Conservation (phyloP, 179 eudicot species). For the Kewa caespitosa region DNA sequence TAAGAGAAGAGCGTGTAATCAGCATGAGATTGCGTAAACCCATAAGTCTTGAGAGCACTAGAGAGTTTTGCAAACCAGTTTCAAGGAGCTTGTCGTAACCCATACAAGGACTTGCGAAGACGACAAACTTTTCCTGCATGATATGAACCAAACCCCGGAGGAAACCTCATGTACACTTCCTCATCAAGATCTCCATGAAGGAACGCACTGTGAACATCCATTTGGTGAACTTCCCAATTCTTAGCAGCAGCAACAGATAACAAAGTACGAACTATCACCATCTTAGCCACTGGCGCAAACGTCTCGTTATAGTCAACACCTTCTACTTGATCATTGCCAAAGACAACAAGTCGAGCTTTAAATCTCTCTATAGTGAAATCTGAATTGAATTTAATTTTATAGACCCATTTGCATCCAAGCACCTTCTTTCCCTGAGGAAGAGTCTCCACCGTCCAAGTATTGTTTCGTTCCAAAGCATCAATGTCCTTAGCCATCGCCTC, state of each 20-base stretch:
- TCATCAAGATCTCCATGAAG: too few relatives aligned
- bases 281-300: not conserved
- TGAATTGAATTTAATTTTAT: not conserved
- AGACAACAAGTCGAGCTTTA: not conserved
- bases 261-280: not conserved
- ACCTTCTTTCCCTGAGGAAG: not conserved
- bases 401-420: not conserved
- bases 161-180: not conserved
- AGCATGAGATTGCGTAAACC: not conserved
- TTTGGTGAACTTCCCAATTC: too few relatives aligned
- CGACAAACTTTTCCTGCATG: not conserved
- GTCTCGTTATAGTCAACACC: not conserved
- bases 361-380: not conserved
- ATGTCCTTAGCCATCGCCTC: not conserved
- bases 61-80: not conserved
- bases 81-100: not conserved
- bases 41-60: not conserved
- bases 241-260: not conserved
- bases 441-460: not conserved
- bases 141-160: not conserved
- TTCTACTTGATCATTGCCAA: not conserved
- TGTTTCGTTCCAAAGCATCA: not conserved
- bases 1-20: not conserved
- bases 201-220: too few relatives aligned
- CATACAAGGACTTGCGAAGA: not conserved